phyloP scores from a whole-genome alignment of 1,284 basidiomycete genomes.

The Dichomitus squalens region DNA sequence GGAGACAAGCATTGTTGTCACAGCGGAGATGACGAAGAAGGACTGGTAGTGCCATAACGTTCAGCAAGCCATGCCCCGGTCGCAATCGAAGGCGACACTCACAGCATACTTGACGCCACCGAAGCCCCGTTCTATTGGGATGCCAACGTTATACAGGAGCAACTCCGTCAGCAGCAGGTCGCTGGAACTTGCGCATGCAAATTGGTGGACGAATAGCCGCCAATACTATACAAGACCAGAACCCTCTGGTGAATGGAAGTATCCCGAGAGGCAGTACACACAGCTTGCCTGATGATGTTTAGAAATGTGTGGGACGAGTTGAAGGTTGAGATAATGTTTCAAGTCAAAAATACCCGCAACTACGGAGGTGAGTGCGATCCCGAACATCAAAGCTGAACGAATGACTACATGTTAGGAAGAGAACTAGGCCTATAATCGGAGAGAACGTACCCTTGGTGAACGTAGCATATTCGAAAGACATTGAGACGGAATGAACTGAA shows the following conservation, averaged over 20 bases:
- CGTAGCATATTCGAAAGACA: no score
- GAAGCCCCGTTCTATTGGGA: constrained; percentile 83
- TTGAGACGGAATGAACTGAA: constrained; percentile 29
- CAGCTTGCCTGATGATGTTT: constrained; percentile 41
- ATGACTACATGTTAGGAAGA: neutral
- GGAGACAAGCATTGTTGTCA: constrained; percentile 70
- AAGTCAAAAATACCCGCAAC: constrained; percentile 78
- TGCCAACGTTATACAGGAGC: constrained; percentile 72
- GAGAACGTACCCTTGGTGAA: constrained; percentile 69
- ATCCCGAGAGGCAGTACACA: neutral
- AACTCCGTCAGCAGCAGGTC: constrained; percentile 82
- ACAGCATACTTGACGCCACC: constrained; percentile 91
- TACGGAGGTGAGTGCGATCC: constrained; percentile 69
- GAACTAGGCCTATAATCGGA: neutral
- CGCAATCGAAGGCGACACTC: constrained; percentile 33
- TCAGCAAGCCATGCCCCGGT: constrained; percentile 1
- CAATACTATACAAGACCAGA: constrained; percentile 67
- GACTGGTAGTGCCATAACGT: constrained; percentile 53
- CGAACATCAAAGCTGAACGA: constrained; percentile 72
- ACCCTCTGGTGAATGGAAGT: neutral
- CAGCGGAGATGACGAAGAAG: constrained; percentile 66
- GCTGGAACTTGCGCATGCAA: constrained; percentile 83
- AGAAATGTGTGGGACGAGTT: constrained; percentile 46
- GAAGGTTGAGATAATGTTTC: constrained; percentile 80
- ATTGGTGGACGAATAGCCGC: constrained; percentile 75